These are phyloP conservation scores for Anisodus tanguticus DNA, from an alignment of 257 asterid species.

Conservation along the genomic window DNA sequence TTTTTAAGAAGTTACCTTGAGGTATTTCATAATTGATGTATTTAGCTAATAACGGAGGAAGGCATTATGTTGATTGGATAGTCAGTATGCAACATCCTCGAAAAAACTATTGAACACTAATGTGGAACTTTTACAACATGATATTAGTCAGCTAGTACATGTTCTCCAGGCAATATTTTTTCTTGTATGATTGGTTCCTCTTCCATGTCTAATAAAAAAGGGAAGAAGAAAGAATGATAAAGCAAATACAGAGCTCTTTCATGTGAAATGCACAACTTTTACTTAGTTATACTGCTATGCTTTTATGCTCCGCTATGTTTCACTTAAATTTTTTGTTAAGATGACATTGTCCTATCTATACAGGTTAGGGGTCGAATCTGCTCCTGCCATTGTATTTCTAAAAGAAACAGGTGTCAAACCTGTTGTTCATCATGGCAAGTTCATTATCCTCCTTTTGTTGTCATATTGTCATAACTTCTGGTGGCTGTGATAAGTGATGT, in stretches of 20 bases:
- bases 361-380: constrained; percentile 93
- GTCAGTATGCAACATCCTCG: not conserved
- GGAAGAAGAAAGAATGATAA: not conserved
- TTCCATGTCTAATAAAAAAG: not conserved
- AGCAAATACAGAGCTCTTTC: not conserved
- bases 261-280: constrained; percentile 17
- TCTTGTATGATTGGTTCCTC: constrained; percentile 23
- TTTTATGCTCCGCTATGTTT: not conserved
- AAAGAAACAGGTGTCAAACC: constrained; percentile 94
- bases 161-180: not conserved
- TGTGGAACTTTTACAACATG: not conserved
- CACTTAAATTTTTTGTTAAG: not conserved
- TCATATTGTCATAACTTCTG: not conserved
- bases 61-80: constrained; percentile 4
- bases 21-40: constrained; percentile 17
- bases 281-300: not conserved
- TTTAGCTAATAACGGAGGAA: not conserved
- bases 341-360: constrained; percentile 33
- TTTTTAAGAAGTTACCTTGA: not conserved
- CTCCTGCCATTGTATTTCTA: constrained; percentile 86
- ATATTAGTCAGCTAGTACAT: no score
- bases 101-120: not conserved
- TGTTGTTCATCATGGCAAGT: constrained; percentile 76
- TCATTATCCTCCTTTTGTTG: constrained; percentile 27
- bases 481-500: constrained; percentile 20